Conservation (phyloP, 176 grass and related monocot species). For the Carex pumila region DNA sequence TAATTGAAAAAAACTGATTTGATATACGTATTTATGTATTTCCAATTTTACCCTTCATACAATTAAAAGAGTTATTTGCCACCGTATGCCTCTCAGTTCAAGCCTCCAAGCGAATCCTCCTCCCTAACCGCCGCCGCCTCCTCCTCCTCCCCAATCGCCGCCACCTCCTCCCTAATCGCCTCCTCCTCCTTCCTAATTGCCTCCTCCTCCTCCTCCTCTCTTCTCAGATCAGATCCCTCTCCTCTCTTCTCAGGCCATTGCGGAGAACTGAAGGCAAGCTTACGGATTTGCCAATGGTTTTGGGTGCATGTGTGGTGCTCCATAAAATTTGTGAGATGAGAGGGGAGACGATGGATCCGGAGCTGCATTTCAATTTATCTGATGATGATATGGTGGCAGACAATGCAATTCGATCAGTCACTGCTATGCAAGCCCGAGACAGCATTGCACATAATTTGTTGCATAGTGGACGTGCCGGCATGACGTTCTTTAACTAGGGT, state of each 20-base stretch:
- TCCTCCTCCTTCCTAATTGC: no score
- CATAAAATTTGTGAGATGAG: conserved; percentile 88
- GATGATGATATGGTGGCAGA: conserved; percentile 59
- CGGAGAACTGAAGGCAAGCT: conserved; percentile 70
- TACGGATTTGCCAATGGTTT: conserved; percentile 49
- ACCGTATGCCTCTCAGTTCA: no score
- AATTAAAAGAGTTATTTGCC: no score
- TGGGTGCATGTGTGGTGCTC: conserved; percentile 75
- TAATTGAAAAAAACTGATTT: no score
- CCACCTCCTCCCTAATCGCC: no score
- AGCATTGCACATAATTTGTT: conserved; percentile 62
- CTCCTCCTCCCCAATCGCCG: no score
- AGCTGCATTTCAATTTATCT: conserved; percentile 30
- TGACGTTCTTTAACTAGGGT: conserved; percentile 13
- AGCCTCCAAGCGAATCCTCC: no score
- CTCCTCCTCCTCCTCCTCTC: no score
- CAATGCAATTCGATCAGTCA: conserved; percentile 40
- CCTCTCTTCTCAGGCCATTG: conserved; percentile 8
- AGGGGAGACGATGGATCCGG: conserved; percentile 37
- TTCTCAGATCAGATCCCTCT: no score
- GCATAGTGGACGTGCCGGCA: conserved; percentile 24
- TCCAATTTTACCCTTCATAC: no score
- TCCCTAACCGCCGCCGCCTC: no score
- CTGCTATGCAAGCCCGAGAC: conserved; percentile 40
- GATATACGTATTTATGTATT: no score